Conservation (phyloP, 2,329 filamentous ascomycete species). For the Cladosporium sp. region DNA sequence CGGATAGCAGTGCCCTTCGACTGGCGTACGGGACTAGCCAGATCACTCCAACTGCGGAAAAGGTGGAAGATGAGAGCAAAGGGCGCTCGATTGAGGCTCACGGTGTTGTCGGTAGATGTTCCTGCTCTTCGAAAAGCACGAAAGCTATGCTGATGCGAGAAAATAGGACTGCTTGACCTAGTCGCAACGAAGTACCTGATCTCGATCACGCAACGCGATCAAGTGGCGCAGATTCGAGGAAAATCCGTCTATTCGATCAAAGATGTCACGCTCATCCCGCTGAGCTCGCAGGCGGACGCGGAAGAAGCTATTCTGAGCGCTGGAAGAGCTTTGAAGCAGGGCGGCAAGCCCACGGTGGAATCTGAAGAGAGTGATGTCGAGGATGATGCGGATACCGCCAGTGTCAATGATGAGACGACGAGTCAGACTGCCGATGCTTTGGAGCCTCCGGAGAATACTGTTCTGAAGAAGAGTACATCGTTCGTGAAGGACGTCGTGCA, state of each 20-base stretch:
- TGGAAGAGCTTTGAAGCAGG: constrained; percentile 36
- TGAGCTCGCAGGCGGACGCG: constrained; percentile 71
- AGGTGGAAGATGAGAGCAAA: constrained; percentile 35
- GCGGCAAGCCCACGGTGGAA: constrained; percentile 25
- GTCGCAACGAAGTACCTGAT: constrained; percentile 80
- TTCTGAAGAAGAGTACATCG: constrained; percentile 49
- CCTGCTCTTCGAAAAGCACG: not conserved
- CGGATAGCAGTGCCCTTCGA: constrained; percentile 42
- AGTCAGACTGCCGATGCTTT: constrained; percentile 25
- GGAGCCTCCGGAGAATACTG: constrained; percentile 30
- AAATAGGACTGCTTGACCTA: constrained; percentile 74
- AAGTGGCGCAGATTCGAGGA: constrained; percentile 82
- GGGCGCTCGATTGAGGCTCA: constrained; percentile 42
- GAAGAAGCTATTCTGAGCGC: constrained; percentile 66
- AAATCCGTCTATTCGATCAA: constrained; percentile 82
- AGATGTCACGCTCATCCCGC: constrained; percentile 85
- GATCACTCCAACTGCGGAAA: constrained; percentile 42
- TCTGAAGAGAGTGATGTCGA: constrained; percentile 26
- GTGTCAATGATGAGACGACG: constrained; percentile 18
- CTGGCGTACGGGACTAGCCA: constrained; percentile 64
- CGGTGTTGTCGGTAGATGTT: constrained; percentile 53
- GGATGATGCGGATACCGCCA: constrained; percentile 18
- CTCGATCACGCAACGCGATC: constrained; percentile 78
- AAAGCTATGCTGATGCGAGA: not conserved
- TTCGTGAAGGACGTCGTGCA: constrained; percentile 87